Evolutionary conservation across 768 basidiomycete species (phyloP).

Genomic region (Leucosporidium creatinivorum): DNA sequence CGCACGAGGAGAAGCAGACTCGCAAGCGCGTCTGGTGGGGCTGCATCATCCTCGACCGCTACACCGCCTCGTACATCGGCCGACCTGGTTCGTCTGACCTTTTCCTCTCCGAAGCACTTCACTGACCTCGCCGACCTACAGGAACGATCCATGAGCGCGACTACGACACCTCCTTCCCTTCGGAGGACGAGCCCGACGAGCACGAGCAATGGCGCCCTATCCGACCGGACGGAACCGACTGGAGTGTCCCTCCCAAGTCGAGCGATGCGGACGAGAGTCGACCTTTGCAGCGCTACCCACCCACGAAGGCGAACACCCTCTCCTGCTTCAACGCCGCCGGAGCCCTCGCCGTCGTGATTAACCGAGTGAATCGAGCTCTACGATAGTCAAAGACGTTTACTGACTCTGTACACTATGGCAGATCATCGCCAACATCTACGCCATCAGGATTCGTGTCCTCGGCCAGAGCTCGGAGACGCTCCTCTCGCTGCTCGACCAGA

Average conservation of each 20-base stretch:
- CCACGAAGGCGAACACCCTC: constrained; percentile 24
- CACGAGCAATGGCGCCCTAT: constrained; percentile 38
- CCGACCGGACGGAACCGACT: constrained; percentile 37
- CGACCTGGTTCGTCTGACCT: constrained; percentile 5
- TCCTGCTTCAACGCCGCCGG: constrained; percentile 39
- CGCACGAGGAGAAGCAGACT: constrained; percentile 40
- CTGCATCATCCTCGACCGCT: constrained; percentile 36
- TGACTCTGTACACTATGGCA: background rate
- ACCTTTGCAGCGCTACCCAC: constrained; percentile 11
- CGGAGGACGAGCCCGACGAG: constrained; percentile 40
- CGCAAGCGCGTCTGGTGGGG: constrained; percentile 40
- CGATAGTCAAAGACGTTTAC: background rate
- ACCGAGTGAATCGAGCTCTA: constrained; percentile 15
- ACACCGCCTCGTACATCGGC: constrained; percentile 27
- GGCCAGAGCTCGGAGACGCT: constrained; percentile 34
- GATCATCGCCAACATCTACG: constrained; percentile 39
- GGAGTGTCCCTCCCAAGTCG: constrained; percentile 17
- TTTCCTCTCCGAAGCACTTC: background rate
- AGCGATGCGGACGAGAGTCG: constrained; percentile 11
- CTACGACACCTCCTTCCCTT: constrained; percentile 38
- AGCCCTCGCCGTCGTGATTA: constrained; percentile 36
- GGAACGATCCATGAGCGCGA: constrained; percentile 39
- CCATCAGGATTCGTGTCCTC: constrained; percentile 37
- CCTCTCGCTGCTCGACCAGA: constrained; percentile 38
- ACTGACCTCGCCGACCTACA: constrained; percentile 24